Evolutionary conservation across 192 early-diverging fungal species (phyloP), one percentile per base, ranked within the genome.

Genomic region (Backusella westeae): DNA sequence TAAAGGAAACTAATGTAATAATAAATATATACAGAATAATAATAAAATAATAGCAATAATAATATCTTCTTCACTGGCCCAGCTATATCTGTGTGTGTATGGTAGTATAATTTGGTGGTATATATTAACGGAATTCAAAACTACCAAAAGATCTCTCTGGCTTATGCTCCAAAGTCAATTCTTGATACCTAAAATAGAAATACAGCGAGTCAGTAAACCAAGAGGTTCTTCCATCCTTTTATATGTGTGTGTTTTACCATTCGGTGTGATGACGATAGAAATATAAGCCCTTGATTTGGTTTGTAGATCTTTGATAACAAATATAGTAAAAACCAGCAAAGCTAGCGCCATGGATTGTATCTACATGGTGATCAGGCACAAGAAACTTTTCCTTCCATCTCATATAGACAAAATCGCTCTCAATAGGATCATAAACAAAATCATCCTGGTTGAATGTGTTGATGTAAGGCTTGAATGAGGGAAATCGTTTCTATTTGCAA

Each of bases 371-470:
- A 80, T 96, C 93, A 23, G 95, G 94, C 14, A 96, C 94, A 34
- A 96, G 78, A 71, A 96, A 96, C 77, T 93, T 92, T 75, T 96
- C 95, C 83, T 96, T 96, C 95, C 95, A 96, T 56, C 95, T 87
- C 95, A 96, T 96, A 80, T 93, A 96, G 15, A 96, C 84, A 53
- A 83, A 90, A 75, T 85, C 87, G 81, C 89, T 79, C 32, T 82
- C 75, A 2, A 79, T 81, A 3, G 42, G 73, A 70, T 87, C 80
- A 71, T 84, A 86, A 19, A 63, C 76, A 46, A 83, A 83, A 12
- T 77, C 82, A 65, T 88, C 84, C 7, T 53, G 70, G n/a, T 49
- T 65, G 34, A 75, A 75, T n/a, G 5, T 36, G 34, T 75, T 32
- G 29, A 67, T 42, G 44, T 66, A 75, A n/a, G 73, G 73, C 35